These are phyloP conservation scores for Ophiocytium majus DNA, from an alignment of 352 stramenopile genomes.

Conservation along the genomic window DNA sequence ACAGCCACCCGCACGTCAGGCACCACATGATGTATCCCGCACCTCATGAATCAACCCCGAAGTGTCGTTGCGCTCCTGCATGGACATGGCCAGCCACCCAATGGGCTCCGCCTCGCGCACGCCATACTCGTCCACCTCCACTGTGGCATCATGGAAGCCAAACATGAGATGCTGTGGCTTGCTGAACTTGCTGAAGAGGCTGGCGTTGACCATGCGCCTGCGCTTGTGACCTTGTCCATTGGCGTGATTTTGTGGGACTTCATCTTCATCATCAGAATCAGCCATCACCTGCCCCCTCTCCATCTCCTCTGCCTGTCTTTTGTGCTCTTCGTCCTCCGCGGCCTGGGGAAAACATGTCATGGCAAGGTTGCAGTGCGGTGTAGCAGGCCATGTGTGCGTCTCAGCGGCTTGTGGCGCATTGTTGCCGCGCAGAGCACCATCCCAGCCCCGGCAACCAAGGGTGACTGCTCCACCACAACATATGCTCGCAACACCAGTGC, in stretches of 20 bases:
- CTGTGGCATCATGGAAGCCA: constrained; percentile 41
- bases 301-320: constrained; percentile 44
- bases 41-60: constrained; percentile 46
- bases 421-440: too few relatives aligned
- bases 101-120: constrained; percentile 51
- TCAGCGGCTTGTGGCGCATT: too few relatives aligned
- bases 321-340: constrained; percentile 46
- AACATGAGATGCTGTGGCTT: constrained; percentile 57
- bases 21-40: too few relatives aligned
- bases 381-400: too few relatives aligned
- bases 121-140: constrained; percentile 49
- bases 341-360: too few relatives aligned
- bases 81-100: constrained; percentile 48
- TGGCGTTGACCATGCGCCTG: constrained; percentile 37
- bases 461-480: too few relatives aligned
- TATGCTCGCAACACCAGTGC: too few relatives aligned
- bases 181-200: constrained; percentile 53
- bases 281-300: constrained; percentile 49
- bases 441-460: too few relatives aligned
- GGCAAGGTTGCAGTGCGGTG: too few relatives aligned
- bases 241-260: background rate
- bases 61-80: constrained; percentile 55
- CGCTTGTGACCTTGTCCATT: constrained; percentile 31
- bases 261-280: constrained; percentile 45
- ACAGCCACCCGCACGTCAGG: too few relatives aligned